These are phyloP conservation scores for Combretum micranthum DNA, from an alignment of 345 rosid genomes.

Conservation along the genomic window DNA sequence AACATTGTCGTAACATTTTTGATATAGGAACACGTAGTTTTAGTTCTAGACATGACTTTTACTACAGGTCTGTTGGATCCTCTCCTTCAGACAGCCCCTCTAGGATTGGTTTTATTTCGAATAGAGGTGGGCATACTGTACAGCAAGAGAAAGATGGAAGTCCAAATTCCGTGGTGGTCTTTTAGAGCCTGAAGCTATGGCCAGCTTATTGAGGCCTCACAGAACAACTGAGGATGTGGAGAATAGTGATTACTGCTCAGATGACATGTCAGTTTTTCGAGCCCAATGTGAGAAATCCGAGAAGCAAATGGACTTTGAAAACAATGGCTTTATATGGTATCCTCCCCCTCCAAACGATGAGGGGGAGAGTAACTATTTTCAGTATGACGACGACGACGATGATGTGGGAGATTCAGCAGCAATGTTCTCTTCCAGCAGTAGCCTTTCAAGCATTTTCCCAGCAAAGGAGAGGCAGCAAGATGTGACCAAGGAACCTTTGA, in stretches of 20 bases:
- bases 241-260: constrained; percentile 40
- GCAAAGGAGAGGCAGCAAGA: constrained; percentile 60
- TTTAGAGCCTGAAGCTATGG: constrained; percentile 46
- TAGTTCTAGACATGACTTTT: constrained; percentile 73
- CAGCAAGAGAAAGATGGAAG: constrained; percentile 60
- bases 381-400: constrained; percentile 84
- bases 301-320: constrained; percentile 77
- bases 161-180: constrained; percentile 40
- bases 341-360: constrained; percentile 94
- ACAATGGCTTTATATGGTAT: constrained; percentile 74
- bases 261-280: constrained; percentile 23
- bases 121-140: constrained; percentile 65
- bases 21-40: constrained; percentile 78
- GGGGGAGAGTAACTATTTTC: constrained; percentile 56
- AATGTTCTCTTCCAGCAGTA: constrained; percentile 61
- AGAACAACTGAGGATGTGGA: constrained; percentile 36
- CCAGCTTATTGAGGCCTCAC: constrained; percentile 47
- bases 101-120: constrained; percentile 73
- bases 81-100: constrained; percentile 88
- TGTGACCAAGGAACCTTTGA: constrained; percentile 62
- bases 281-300: constrained; percentile 34
- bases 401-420: constrained; percentile 73
- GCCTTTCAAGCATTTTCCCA: constrained; percentile 62
- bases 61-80: constrained; percentile 62
- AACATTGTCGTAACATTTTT: constrained; percentile 50